phyloP scores from a whole-genome alignment of 140 eudicot species.

The Oenanthe javanica region DNA sequence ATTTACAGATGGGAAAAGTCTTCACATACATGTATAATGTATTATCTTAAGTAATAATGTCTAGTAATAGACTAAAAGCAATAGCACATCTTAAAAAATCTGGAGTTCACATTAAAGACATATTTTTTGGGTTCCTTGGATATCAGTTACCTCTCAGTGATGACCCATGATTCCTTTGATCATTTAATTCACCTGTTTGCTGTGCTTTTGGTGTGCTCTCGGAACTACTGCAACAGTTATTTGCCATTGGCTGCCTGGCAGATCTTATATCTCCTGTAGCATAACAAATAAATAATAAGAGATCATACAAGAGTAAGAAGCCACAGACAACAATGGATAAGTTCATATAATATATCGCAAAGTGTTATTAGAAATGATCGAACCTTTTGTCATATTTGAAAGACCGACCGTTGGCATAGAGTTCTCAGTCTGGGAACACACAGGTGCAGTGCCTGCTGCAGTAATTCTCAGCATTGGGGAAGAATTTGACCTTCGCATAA shows the following conservation, averaged over 20 bases:
- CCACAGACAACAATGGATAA: neutral
- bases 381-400: constrained; percentile 43
- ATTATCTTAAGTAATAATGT: neutral
- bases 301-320: neutral
- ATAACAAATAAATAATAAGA: neutral
- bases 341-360: neutral
- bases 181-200: constrained; percentile 34
- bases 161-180: constrained; percentile 36
- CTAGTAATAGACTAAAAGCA: neutral
- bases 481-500: constrained; percentile 32
- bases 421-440: constrained; percentile 39
- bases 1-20: neutral
- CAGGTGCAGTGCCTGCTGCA: constrained; percentile 32
- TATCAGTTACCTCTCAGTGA: constrained; percentile 39
- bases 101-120: neutral
- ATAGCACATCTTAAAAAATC: neutral
- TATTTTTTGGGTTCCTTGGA: no score
- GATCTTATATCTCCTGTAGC: constrained; percentile 42
- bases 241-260: constrained; percentile 29
- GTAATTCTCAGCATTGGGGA: constrained; percentile 29
- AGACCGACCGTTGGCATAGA: constrained; percentile 31
- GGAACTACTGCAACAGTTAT: constrained; percentile 50
- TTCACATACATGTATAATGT: neutral
- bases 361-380: neutral
- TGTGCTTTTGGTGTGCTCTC: constrained; percentile 55